These are phyloP conservation scores for Hypoxylon rickii DNA, from an alignment of 495 filamentous ascomycete species.

Conservation along the genomic window DNA sequence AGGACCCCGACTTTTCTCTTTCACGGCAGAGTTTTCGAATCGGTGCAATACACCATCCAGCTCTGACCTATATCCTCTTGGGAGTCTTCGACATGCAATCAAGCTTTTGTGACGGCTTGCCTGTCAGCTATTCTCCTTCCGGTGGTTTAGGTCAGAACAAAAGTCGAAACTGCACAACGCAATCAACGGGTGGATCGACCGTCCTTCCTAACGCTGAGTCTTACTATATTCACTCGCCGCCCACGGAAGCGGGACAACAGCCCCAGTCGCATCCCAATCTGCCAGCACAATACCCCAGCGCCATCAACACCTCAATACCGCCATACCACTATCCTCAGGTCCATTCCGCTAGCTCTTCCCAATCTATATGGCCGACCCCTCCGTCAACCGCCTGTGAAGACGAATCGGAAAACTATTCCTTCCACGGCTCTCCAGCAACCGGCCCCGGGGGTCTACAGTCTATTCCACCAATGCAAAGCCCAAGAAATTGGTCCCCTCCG, in stretches of 20 bases:
- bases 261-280: conserved; percentile 9
- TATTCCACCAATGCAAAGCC: conserved; percentile 8
- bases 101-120: conserved; percentile 15
- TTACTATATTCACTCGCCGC: conserved; percentile 19
- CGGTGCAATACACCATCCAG: neutral
- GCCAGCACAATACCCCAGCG: neutral
- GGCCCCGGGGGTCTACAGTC: neutral
- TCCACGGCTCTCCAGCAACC: conserved; percentile 23
- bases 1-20: neutral
- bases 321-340: conserved; percentile 5
- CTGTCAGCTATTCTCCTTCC: conserved; percentile 13
- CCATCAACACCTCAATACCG: conserved; percentile 22
- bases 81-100: conserved; percentile 19
- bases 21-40: neutral
- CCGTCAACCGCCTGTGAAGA: conserved; percentile 33
- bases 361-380: conserved; percentile 24
- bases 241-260: conserved; percentile 11
- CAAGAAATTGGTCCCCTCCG: conserved; percentile 19
- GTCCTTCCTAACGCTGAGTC: conserved; percentile 3
- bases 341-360: conserved; percentile 14
- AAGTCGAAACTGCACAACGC: conserved; percentile 19
- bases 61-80: neutral
- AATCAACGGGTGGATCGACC: conserved; percentile 18
- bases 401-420: conserved; percentile 23
- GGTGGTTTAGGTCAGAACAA: neutral